Evolutionary conservation across 257 asterid species (phyloP), one percentile per base, ranked within the genome.

Genomic region (Fraxinus excelsior): DNA sequence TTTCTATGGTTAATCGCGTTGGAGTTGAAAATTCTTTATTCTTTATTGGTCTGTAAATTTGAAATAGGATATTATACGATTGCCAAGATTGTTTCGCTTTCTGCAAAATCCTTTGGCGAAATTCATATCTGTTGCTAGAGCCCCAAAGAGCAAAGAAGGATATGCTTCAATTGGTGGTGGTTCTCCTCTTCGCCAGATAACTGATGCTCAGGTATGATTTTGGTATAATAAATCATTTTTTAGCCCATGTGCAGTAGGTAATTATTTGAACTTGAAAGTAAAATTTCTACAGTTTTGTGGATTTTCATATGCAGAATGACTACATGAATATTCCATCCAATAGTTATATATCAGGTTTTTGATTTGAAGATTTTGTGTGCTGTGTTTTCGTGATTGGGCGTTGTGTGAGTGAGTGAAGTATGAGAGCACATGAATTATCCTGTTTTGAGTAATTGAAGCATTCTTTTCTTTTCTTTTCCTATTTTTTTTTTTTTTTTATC

Each of bases 111-210:
- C 99, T 38, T 79, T 95, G 86, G 99, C 99, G 56, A 92, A 95
- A 72, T 95, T 95, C 86, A 88, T 95, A 78, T 95, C 99, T 67
- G 93, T 90, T 79, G 98, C 78, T 58, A 90, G 99, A 95, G 90
- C 99, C 16, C 93, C 98, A 19, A 95, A 95, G 92, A 95, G 99
- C 88, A 93, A 85, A 87, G 98, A 95, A 84, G 99, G 99, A 58
- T 95, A 93, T 88, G 99, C 99, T 83, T 88, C 99, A 79, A 95
- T 95, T 71, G 99, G 99, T 73, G 98, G 99, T 72, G 99, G 99
- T 76, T 95, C 99, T 85, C 98, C 99, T 78, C 93, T 95, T 77
- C 96, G 99, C 40, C 97, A 96, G 65, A 95, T 95, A 74, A 95
- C 99, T 69, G 98, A 95, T 88, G 97, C 87, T 64, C 99, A 95